phyloP scores from a whole-genome alignment of 176 grass and related monocot species.

The Triticum urartu region DNA sequence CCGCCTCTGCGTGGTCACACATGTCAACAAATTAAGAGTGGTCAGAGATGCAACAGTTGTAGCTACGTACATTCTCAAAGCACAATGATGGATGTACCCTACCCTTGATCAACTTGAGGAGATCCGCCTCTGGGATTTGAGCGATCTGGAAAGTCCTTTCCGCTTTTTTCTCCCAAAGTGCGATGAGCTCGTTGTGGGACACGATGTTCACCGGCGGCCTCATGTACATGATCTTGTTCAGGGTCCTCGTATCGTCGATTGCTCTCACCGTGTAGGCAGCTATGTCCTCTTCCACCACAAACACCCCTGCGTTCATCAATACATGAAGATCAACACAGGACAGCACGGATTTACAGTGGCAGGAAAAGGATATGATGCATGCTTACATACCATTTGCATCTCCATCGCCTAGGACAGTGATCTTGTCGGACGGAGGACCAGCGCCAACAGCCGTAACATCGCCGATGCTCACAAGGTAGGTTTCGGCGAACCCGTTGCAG shows the following conservation, averaged over 20 bases:
- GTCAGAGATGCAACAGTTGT: too few relatives aligned
- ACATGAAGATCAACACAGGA: too few relatives aligned
- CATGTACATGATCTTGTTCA: conserved; percentile 68
- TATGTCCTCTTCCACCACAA: conserved; percentile 51
- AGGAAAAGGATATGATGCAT: neutral
- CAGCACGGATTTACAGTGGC: neutral
- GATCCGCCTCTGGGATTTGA: conserved; percentile 32
- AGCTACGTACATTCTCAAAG: neutral
- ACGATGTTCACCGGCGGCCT: conserved; percentile 36
- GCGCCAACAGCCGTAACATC: neutral
- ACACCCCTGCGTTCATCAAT: conserved; percentile 17
- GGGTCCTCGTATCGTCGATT: conserved; percentile 35
- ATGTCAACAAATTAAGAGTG: too few relatives aligned
- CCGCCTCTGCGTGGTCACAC: too few relatives aligned
- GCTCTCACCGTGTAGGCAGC: conserved; percentile 37
- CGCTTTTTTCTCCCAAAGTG: conserved; percentile 40
- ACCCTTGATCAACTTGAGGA: conserved; percentile 28
- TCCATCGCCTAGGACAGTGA: conserved; percentile 47
- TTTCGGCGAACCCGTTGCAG: too few relatives aligned
- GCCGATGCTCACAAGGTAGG: too few relatives aligned
- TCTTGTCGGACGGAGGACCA: conserved; percentile 35
- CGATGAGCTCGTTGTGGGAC: conserved; percentile 54
- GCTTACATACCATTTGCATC: conserved; percentile 34
- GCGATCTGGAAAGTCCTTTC: conserved; percentile 40
- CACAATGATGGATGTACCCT: neutral